Conservation (phyloP, 2,329 filamentous ascomycete genomes). For the Fusarium anguioides region DNA sequence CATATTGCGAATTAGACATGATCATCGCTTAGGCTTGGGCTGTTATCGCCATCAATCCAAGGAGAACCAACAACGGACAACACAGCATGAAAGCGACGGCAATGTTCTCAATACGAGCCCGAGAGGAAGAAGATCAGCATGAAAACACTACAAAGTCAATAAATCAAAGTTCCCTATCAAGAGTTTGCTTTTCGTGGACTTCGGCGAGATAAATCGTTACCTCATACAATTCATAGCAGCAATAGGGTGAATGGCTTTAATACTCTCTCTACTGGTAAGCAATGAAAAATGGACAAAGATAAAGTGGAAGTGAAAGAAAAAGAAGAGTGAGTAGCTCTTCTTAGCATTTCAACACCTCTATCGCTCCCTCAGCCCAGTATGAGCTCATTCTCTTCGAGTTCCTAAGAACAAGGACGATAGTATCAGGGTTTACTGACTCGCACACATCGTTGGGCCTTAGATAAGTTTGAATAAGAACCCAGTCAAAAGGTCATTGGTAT, state of each 20-base stretch:
- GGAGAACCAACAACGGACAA: not conserved
- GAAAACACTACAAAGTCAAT: not conserved
- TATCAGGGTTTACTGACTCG: not conserved
- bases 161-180: not conserved
- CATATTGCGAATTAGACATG: not conserved
- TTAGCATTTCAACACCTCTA: not conserved
- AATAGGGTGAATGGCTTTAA: too few relatives aligned
- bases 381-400: not conserved
- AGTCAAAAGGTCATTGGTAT: too few relatives aligned
- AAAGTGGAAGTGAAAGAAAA: not conserved
- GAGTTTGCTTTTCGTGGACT: not conserved
- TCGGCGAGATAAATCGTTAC: not conserved
- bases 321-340: not conserved
- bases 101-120: not conserved
- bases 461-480: too few relatives aligned
- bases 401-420: not conserved
- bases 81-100: not conserved
- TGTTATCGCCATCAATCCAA: too few relatives aligned
- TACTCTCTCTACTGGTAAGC: not conserved
- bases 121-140: not conserved
- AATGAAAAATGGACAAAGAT: not conserved
- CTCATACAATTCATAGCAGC: not conserved
- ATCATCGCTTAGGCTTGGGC: not conserved
- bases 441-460: not conserved
- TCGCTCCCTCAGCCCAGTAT: not conserved